Evolutionary conservation across 495 filamentous ascomycete species (phyloP).

Genomic region (Penicillium antarcticum): DNA sequence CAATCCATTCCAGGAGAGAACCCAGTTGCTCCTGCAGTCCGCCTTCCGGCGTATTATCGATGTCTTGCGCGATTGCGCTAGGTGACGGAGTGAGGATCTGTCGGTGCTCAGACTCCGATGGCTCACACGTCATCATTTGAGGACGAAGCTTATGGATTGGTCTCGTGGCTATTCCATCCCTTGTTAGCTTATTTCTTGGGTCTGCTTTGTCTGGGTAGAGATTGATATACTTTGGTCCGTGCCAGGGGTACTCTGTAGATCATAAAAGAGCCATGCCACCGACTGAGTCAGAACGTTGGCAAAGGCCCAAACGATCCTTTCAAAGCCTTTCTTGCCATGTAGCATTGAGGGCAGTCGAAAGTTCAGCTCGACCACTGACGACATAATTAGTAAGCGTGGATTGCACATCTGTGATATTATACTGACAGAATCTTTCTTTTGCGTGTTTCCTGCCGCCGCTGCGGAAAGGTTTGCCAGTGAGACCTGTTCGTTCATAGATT

Average conservation of each 20-base stretch:
- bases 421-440: slow-evolving; percentile 56
- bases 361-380: slow-evolving; percentile 74
- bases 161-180: slow-evolving; percentile 21
- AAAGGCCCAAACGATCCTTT: slow-evolving; percentile 79
- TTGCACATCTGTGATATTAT: neutral
- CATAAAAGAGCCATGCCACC: slow-evolving; percentile 78
- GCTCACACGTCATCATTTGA: slow-evolving; percentile 37
- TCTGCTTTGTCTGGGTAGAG: neutral
- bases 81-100: slow-evolving; percentile 49
- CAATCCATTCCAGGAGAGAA: slow-evolving; percentile 80
- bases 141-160: slow-evolving; percentile 56
- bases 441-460: slow-evolving; percentile 57
- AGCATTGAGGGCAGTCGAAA: slow-evolving; percentile 78
- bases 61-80: slow-evolving; percentile 16
- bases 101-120: slow-evolving; percentile 24
- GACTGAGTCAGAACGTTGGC: slow-evolving; percentile 73
- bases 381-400: neutral
- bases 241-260: slow-evolving; percentile 38
- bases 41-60: slow-evolving; percentile 31
- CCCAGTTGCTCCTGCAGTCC: slow-evolving; percentile 59
- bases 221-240: slow-evolving; percentile 23
- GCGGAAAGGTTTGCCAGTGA: slow-evolving; percentile 69
- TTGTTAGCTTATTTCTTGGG: neutral
- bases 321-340: slow-evolving; percentile 88
- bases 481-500: slow-evolving; percentile 78